A percentile compares a stretch with the other conserved stretches of the same genome.
These are phyloP conservation scores for Trypanosoma cruzi DNA, from an alignment of 208 protist species.

Conservation along the genomic window DNA sequence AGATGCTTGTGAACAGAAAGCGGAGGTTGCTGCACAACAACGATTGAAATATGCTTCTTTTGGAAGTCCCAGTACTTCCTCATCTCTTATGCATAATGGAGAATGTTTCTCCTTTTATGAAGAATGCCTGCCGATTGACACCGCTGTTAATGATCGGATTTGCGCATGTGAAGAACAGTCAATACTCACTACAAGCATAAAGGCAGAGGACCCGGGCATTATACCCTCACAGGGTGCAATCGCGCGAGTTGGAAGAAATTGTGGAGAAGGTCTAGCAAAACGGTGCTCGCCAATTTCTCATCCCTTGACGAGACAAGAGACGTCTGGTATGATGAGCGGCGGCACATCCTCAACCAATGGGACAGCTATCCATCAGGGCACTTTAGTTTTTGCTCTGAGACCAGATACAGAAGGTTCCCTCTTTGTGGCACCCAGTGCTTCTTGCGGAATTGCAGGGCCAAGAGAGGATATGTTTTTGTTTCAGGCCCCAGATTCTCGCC, in stretches of 20 bases:
- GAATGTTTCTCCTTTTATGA: background rate
- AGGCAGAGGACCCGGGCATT: background rate
- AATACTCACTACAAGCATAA: background rate
- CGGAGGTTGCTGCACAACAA: background rate
- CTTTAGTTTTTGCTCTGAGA: background rate
- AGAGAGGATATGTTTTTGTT: background rate
- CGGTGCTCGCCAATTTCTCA: background rate
- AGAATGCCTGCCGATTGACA: background rate
- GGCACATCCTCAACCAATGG: background rate
- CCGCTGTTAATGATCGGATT: background rate
- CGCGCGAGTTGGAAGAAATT: background rate
- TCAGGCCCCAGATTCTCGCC: background rate
- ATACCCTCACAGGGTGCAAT: background rate
- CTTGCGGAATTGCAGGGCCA: background rate
- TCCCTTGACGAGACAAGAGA: background rate
- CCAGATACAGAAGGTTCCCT: constrained; percentile 2
- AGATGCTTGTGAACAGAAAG: background rate
- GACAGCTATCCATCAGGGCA: background rate
- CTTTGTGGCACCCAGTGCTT: background rate
- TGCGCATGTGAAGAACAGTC: background rate
- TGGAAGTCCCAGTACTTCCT: background rate
- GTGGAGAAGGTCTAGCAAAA: background rate
- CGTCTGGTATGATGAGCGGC: background rate
- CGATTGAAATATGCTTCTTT: background rate
- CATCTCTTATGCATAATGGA: constrained; percentile 11